Percentiles rank a stretch among this genome's conserved stretches.
Evolutionary conservation across 345 rosid genomes (phyloP).

Genomic region (Eucalyptus tenuipes): DNA sequence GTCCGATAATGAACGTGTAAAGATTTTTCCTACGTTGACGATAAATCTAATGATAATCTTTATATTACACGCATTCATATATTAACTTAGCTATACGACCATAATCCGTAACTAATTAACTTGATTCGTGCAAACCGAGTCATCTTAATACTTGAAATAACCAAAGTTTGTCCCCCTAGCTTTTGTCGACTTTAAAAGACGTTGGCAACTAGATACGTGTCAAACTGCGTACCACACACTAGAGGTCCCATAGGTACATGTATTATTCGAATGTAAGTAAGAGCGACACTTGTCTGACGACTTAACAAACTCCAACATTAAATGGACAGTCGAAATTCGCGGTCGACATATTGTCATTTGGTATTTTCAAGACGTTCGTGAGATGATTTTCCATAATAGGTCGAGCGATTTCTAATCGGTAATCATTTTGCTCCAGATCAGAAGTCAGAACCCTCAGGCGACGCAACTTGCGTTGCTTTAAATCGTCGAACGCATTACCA

Average conservation of each 20-base stretch:
- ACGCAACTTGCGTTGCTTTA: neutral
- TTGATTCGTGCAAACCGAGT: fast-evolving
- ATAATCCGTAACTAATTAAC: neutral
- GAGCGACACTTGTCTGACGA: neutral
- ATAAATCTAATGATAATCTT: neutral
- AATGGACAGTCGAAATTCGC: neutral
- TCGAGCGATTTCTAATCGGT: neutral
- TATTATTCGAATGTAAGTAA: neutral
- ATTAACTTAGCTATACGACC: neutral
- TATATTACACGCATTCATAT: neutral
- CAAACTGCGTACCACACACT: neutral
- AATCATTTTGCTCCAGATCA: neutral
- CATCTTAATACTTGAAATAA: neutral
- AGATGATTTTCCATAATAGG: neutral
- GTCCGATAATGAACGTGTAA: neutral
- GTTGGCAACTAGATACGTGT: neutral
- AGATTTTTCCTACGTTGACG: neutral
- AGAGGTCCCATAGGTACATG: neutral
- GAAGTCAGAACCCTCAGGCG: neutral
- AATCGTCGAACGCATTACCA: neutral
- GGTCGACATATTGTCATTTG: neutral
- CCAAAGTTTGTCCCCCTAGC: neutral
- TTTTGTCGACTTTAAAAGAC: neutral
- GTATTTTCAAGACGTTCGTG: neutral
- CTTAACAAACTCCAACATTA: neutral